Conservation (phyloP, 2,329 filamentous ascomycete species). For the Pseudogymnoascus destructans region DNA sequence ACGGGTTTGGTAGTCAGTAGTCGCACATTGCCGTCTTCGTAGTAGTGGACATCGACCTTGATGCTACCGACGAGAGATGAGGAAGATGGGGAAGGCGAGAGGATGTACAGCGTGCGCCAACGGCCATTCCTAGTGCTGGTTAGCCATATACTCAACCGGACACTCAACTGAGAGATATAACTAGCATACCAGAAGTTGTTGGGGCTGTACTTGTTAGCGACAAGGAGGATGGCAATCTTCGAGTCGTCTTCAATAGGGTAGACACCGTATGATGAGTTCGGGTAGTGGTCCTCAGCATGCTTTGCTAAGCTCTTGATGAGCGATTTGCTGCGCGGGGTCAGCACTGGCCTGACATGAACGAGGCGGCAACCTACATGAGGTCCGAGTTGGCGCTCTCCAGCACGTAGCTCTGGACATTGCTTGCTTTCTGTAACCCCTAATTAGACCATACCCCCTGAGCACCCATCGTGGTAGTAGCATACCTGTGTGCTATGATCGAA, state of each 20-base stretch:
- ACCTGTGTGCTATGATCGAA: constrained; percentile 78
- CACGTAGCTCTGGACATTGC: constrained; percentile 63
- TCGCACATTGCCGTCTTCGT: constrained; percentile 96
- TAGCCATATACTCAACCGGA: not conserved
- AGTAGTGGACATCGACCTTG: constrained; percentile 96
- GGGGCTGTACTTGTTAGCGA: constrained; percentile 94
- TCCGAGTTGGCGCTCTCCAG: constrained; percentile 66
- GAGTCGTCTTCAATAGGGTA: constrained; percentile 68
- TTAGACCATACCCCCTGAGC: not conserved
- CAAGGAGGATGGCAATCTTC: constrained; percentile 67
- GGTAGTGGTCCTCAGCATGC: constrained; percentile 82
- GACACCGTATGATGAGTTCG: constrained; percentile 65
- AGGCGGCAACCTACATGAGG: constrained; percentile 50
- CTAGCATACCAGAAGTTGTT: constrained; percentile 79
- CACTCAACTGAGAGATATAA: not conserved
- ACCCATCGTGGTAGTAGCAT: constrained; percentile 14
- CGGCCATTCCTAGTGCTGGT: constrained; percentile 63
- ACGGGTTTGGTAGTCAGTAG: constrained; percentile 78
- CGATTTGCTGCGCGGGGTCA: constrained; percentile 49
- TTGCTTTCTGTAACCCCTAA: constrained; percentile 53
- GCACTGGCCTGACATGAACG: not conserved
- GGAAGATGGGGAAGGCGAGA: constrained; percentile 53
- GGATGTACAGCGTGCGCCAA: constrained; percentile 81
- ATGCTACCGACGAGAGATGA: constrained; percentile 59
- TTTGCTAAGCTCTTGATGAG: constrained; percentile 62